These are phyloP conservation scores for Globisporangium megalacanthum DNA, from an alignment of 352 stramenopile genomes.

Conservation along the genomic window DNA sequence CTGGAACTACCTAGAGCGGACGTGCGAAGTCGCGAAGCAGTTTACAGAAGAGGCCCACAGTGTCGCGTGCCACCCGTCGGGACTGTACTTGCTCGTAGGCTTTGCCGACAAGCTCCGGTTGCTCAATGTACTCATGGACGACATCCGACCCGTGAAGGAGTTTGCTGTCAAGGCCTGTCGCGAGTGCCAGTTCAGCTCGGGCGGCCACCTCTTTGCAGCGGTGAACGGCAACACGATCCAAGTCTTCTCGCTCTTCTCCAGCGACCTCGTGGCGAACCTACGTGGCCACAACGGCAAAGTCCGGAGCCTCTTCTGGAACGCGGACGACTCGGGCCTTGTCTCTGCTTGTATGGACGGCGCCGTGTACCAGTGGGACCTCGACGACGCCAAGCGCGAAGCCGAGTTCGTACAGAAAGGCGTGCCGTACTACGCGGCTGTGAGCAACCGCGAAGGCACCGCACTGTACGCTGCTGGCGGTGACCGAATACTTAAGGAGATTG, in stretches of 20 bases:
- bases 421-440: slow-evolving; percentile 84
- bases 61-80: slow-evolving; percentile 88
- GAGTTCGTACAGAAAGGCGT: slow-evolving; percentile 93
- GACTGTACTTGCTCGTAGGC: slow-evolving; percentile 84
- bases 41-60: slow-evolving; percentile 89
- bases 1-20: slow-evolving; percentile 92
- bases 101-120: slow-evolving; percentile 90
- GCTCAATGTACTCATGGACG: slow-evolving; percentile 91
- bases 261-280: slow-evolving; percentile 86
- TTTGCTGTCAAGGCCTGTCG: slow-evolving; percentile 78
- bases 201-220: slow-evolving; percentile 91
- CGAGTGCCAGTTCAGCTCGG: slow-evolving; percentile 81
- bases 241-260: slow-evolving; percentile 91
- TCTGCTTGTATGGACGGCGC: slow-evolving; percentile 90
- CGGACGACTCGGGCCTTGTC: slow-evolving; percentile 83
- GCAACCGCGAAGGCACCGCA: slow-evolving; percentile 70
- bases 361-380: slow-evolving; percentile 92
- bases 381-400: slow-evolving; percentile 87
- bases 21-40: slow-evolving; percentile 79
- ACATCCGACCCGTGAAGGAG: slow-evolving; percentile 83
- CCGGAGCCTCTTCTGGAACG: slow-evolving; percentile 81
- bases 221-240: slow-evolving; percentile 93
- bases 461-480: slow-evolving; percentile 87
- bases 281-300: slow-evolving; percentile 93
- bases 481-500: slow-evolving; percentile 89